phyloP scores from a whole-genome alignment of 495 filamentous ascomycete species.

The Hypoxylon trugodes region DNA sequence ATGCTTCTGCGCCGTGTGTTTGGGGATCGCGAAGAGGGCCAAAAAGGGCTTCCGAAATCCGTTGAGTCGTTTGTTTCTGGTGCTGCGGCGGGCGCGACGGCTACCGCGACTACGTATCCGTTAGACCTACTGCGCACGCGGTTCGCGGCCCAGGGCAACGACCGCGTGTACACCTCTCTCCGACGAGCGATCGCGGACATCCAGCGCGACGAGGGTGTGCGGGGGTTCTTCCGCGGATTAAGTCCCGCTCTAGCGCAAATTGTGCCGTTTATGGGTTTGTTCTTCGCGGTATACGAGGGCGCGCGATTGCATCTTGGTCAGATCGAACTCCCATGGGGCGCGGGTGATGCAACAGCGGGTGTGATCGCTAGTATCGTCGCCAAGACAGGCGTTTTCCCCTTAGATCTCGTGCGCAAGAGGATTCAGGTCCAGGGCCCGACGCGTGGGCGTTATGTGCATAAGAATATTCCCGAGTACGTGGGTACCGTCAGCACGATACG shows the following conservation, averaged over 20 bases:
- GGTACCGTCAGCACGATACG: constrained; percentile 71
- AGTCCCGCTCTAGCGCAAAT: constrained; percentile 83
- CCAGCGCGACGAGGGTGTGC: constrained; percentile 71
- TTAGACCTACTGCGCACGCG: constrained; percentile 92
- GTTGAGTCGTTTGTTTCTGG: constrained; percentile 80
- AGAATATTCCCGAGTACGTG: constrained; percentile 84
- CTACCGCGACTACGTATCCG: constrained; percentile 88
- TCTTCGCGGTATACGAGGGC: constrained; percentile 89
- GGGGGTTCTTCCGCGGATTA: constrained; percentile 88
- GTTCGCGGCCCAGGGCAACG: constrained; percentile 92
- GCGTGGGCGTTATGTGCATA: constrained; percentile 76
- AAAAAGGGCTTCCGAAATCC: constrained; percentile 55
- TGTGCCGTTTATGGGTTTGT: constrained; percentile 94
- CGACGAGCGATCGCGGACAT: constrained; percentile 74
- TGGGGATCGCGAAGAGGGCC: constrained; percentile 5
- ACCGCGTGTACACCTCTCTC: constrained; percentile 79
- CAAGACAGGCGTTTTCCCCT: constrained; percentile 89
- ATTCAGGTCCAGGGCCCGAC: constrained; percentile 96
- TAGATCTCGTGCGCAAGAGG: constrained; percentile 93
- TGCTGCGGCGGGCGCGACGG: constrained; percentile 77
- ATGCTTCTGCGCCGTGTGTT: constrained; percentile 60
- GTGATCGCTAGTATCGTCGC: constrained; percentile 78
- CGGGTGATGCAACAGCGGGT: constrained; percentile 82
- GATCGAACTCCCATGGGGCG: constrained; percentile 74
- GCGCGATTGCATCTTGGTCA: constrained; percentile 61